phyloP scores from a whole-genome alignment of 2,329 filamentous ascomycete species.

The Fusarium illudens region DNA sequence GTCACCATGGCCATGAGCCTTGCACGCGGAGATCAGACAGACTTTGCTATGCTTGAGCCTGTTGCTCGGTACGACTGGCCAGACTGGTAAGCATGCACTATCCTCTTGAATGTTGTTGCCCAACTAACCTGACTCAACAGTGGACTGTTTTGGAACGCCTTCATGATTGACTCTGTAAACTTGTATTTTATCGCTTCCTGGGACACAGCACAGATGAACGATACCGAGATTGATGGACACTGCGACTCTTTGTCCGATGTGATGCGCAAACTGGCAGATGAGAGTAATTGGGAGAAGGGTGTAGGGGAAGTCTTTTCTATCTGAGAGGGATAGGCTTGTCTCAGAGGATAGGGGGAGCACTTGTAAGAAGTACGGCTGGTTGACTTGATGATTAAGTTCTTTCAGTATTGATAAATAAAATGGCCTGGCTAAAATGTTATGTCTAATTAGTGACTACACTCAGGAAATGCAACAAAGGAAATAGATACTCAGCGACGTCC shows the following conservation, averaged over 20 bases:
- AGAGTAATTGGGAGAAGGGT: conserved; percentile 42
- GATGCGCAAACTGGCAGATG: conserved; percentile 42
- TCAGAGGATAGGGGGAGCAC: no score
- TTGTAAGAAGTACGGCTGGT: no score
- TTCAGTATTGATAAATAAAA: no score
- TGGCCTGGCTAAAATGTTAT: no score
- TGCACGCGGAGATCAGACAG: conserved; percentile 19
- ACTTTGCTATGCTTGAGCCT: conserved; percentile 41
- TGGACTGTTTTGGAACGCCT: conserved; percentile 52
- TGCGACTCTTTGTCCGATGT: conserved; percentile 45
- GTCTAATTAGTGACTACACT: no score
- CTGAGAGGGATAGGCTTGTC: conserved; percentile 9
- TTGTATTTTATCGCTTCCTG: conserved; percentile 50
- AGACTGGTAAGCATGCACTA: conserved; percentile 45
- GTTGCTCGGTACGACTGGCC: conserved; percentile 49
- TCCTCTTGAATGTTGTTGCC: accelerated
- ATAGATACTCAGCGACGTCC: no score
- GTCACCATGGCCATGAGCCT: conserved; percentile 44
- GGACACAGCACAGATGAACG: conserved; percentile 53
- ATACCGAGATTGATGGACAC: conserved; percentile 42
- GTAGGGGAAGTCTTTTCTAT: conserved; percentile 40
- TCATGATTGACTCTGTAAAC: conserved; percentile 46
- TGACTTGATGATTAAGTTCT: no score
- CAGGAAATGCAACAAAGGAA: no score
- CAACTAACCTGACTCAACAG: conserved; percentile 31